Evolutionary conservation across 495 filamentous ascomycete species (phyloP), one percentile per base, ranked within the genome.

Genomic region (Articulospora tetracladia): DNA sequence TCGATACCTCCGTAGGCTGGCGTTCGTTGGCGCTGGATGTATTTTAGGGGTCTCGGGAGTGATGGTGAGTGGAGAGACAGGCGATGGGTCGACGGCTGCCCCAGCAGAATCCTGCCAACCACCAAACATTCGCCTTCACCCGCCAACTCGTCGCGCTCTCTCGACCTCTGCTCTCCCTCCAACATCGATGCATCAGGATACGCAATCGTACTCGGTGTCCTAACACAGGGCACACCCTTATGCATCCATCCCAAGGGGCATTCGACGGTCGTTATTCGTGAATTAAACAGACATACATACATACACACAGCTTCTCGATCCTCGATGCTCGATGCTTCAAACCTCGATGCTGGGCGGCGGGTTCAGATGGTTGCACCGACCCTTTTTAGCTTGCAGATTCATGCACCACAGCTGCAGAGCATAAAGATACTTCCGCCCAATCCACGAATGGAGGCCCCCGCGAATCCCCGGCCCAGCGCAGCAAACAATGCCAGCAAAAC

Each of bases 341-440:
- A 32, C 30, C 39, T 7, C n/a, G 39, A n/a, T n/a, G 39, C 10
- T 44, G 39, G 17, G 3, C 8, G 39, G 39, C 39, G 10, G 39
- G 39, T 44, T 44, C 39, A 44, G 39, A 44, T 44, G 39, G 39
- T 50, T n/a, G 47, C 47, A 22, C 47, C 47, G 47, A 50, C 46
- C 55, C 8, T 15, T 48, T 41, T 41, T 30, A 49, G 15, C 41
- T 60, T 46, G 55, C 55, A 60, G 57, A 46, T 36, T 20, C 26
- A 60, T 60, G 57, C 57, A 51, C 26, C 57, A 20, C 15, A 13
- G 52, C 57, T 60, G 57, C 57, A 60, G 49, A 60, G 57, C 57
- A 60, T 60, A 53, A n/a, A 26, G 20, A n/a, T 49, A 50, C 47
- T 22, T 50, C 47, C 47, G 47, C 23, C n/a, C 49, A 50, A 12